A percentile compares a stretch with the other conserved stretches of the same genome.
phyloP scores from a whole-genome alignment of 129 eudicot genomes.

The Helianthus tuberosus region DNA sequence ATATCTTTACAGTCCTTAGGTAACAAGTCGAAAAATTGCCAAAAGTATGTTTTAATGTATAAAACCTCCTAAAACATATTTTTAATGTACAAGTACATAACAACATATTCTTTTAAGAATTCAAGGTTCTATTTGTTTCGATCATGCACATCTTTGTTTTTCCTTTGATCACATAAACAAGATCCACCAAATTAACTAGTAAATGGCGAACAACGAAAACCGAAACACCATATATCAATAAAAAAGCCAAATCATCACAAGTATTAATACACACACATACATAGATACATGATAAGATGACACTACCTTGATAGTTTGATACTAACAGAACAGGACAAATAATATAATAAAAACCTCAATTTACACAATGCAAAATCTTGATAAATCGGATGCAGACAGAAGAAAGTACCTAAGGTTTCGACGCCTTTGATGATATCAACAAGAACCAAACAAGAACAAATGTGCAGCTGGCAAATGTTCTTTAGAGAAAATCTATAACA shows the following conservation, averaged over 20 bases:
- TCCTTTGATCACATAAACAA: background rate
- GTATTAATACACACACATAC: background rate
- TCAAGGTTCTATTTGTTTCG: background rate
- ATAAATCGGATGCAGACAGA: constrained; percentile 24
- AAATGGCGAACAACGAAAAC: background rate
- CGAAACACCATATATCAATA: background rate
- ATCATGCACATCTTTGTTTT: background rate
- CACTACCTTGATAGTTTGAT: background rate
- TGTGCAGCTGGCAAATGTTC: constrained; percentile 39
- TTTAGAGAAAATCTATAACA: constrained; percentile 16
- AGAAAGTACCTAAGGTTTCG: constrained; percentile 35
- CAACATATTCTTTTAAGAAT: background rate
- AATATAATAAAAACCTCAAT: constrained; percentile 17
- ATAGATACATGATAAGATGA: background rate
- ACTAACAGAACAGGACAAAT: constrained; percentile 10
- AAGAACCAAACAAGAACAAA: constrained; percentile 30
- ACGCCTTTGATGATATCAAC: constrained; percentile 36
- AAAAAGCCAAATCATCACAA: constrained; percentile 4
- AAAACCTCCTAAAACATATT: background rate
- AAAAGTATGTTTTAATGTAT: background rate
- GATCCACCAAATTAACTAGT: background rate
- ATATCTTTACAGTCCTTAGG: background rate
- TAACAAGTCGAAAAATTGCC: background rate
- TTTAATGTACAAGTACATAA: background rate
- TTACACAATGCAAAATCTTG: constrained; percentile 23